Base-by-base conservation (phyloP, 2,329 filamentous ascomycete species). In the Colletotrichum cordylinicola region DNA sequence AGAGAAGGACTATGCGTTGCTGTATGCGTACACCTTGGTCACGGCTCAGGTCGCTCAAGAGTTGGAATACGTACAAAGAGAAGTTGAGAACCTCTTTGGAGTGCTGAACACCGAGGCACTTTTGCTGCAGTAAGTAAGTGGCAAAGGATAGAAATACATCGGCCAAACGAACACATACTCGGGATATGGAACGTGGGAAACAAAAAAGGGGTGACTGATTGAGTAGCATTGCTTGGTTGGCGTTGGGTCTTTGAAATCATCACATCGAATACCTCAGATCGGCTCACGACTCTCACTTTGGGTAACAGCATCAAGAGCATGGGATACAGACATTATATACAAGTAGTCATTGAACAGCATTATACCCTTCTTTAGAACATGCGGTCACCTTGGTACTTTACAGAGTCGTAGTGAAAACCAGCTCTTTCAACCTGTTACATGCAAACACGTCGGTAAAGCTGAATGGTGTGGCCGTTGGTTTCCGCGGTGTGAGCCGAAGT, bases 21-120 rank as follows among this genome's bases (percentile, higher is more conserved):
- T 98, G 58, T 99, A 98, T 85, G 96, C 96, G 21, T 99, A 98
- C 86, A 95, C 91, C 4, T 86, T 94, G 60, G 91, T 94, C 64
- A 93, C 92, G 9, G 89, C 91, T 58, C 92, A 93, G 83, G 89
- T 94, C 27, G 91, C 91, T 2, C 91, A 92, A 70, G 92, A 94
- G 83, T 84, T 94, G 60, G 88, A 89, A 81, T 88, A 88, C 56
- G 90, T 93, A 29, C 89, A 91, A 79, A 86, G 83, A 76, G 92
- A 93, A 82, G 88, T 94, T 67, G 92, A 93, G 82, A 86, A 85
- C 0, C 79, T 94, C 37, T 94, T 92, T 85, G 92, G 92, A 16
- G 87, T 93, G 55, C 82, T 94, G 77, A 87, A 93, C 78, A 89
- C 92, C 75, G 90, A 93, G 78, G 86, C 89, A 62, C 81, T 93